Base-by-base conservation (phyloP, 1,284 basidiomycete species). In the Fistulina hepatica region DNA sequence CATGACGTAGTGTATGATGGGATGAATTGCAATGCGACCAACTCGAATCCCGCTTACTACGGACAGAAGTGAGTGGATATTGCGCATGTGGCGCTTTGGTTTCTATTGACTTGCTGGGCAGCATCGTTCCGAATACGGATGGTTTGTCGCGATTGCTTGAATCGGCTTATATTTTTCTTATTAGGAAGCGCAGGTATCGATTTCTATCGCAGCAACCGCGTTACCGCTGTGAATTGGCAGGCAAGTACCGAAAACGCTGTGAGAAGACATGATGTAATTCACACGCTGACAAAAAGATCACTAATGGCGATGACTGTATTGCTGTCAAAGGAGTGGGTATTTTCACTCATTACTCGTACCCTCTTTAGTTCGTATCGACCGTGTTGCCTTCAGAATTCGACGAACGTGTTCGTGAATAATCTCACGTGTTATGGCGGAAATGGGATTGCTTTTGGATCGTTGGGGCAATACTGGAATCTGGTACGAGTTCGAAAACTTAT, bases 61-160 rank as follows among this genome's bases (percentile, higher is more conserved):
- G 33, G 17, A n/a, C 15, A 20, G 10, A 34, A 31, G 28, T 31
- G 19, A 3, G 25, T 3, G 3, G 15, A 11, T 31, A 13, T 13
- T 31, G n/a, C n/a, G n/a, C n/a, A n/a, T n/a, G n/a, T 12, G 10
- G 52, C 51, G 43, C 66, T 61, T 44, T 53, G 52, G 13, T 43
- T 25, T 25, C 33, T 26, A 15, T 30, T 28, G 22, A 10, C 23
- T 12, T 28, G 26, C 31, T 39, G 16, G 17, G 8, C 35, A 75
- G 72, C 48, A 67, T 74, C 45, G 71, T 79, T 1, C 74, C 70
- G 36, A 80, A 81, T 51, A 80, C 75, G 4, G 74, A 77, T 56
- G 73, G 74, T 67, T 26, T 31, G 3, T 17, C 20, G 19, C 6
- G 21, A 5, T 20, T 17, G 2, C n/a, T 10, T 27, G 17, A 15